Evolutionary conservation across 2,329 filamentous ascomycete genomes (phyloP).

Genomic region (Aspergillus viridinutans): DNA sequence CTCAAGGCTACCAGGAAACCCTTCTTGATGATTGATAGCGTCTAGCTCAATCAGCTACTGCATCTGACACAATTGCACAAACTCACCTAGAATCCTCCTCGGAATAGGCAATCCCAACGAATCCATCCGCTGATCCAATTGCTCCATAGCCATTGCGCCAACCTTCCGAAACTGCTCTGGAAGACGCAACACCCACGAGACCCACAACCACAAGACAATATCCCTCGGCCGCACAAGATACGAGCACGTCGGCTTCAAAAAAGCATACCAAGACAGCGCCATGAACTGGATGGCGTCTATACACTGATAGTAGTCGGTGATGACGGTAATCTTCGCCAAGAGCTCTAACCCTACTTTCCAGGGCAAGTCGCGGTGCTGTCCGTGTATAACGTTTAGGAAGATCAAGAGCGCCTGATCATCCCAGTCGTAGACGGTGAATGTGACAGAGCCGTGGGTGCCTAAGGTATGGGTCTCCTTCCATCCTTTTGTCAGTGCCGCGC

Average conservation of each 20-base stretch:
- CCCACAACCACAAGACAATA: background rate
- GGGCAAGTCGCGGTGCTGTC: conserved; percentile 4
- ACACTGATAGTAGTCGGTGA: conserved; percentile 6
- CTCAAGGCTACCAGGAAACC: background rate
- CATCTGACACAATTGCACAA: no score
- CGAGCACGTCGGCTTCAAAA: background rate
- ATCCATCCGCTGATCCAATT: background rate
- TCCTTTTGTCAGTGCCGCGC: conserved; percentile 1
- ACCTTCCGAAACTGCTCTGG: background rate
- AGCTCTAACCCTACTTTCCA: conserved; percentile 5
- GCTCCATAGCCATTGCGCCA: background rate
- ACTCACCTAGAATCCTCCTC: background rate
- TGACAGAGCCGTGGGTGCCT: conserved; percentile 2
- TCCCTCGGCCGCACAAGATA: background rate
- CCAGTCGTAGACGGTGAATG: conserved; percentile 10
- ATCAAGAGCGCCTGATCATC: conserved; percentile 5
- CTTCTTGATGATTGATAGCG: background rate
- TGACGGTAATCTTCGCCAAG: conserved; percentile 2
- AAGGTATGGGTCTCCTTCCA: conserved; percentile 11
- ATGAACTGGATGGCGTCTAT: background rate
- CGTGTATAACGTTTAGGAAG: conserved; percentile 9
- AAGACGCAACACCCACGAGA: background rate
- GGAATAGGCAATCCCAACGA: background rate
- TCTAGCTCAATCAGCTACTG: background rate
- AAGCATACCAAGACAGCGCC: background rate